A percentile compares a stretch with the other conserved stretches of the same genome.
phyloP scores from a whole-genome alignment of 2,329 filamentous ascomycete species.

The Cryoendolithus antarcticus region DNA sequence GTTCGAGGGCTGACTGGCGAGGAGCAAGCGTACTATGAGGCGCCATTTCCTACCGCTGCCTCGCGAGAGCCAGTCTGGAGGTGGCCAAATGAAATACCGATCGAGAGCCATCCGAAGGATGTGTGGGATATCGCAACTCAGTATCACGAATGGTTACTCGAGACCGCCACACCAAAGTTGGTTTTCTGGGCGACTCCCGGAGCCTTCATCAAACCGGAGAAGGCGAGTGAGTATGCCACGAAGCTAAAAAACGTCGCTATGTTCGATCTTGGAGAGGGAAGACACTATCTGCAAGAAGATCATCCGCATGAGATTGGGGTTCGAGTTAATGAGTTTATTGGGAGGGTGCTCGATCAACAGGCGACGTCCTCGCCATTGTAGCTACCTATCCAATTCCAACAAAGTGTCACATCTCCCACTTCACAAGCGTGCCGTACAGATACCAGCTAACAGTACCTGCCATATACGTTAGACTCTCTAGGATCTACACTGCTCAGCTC shows the following conservation, averaged over 20 bases:
- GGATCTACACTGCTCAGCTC: no score
- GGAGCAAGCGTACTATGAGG: background rate
- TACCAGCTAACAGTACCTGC: no score
- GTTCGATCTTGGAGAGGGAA: background rate
- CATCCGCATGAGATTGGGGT: background rate
- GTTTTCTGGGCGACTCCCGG: background rate
- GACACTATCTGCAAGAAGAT: background rate
- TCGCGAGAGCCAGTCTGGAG: no score
- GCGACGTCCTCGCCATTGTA: no score
- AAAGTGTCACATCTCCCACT: no score
- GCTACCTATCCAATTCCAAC: no score
- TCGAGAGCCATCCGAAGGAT: background rate
- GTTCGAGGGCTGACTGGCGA: background rate
- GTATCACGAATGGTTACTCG: background rate
- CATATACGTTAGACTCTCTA: no score
- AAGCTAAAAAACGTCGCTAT: background rate
- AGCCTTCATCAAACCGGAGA: background rate
- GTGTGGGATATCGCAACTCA: background rate
- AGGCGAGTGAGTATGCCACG: background rate
- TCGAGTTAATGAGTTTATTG: no score
- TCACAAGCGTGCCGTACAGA: no score
- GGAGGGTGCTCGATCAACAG: no score
- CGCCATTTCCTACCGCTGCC: background rate
- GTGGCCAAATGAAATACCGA: background rate
- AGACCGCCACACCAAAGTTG: background rate